Base-by-base conservation (phyloP, 768 basidiomycete species). In the Agaricus sinodeliciosus region DNA sequence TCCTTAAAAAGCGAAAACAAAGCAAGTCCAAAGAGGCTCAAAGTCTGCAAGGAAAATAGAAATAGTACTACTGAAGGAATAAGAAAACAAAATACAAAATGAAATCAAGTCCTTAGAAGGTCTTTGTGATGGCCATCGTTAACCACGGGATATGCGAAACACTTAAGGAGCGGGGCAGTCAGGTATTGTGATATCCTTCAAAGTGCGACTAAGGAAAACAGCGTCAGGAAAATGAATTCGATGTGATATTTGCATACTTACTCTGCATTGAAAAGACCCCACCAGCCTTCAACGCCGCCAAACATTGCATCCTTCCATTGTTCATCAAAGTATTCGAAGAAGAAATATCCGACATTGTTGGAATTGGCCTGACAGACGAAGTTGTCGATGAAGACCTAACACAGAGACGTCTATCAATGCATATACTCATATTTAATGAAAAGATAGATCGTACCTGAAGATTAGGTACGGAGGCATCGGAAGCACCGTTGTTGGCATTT, bases 351-450 rank as follows among this genome's bases (percentile, higher is more conserved):
- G 9, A 90, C 85, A 16, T 76, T 77, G 53, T 89, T 85, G 18
- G 62, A 45, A 66, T 93, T 96, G 1, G 94, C 89, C 63, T 82
- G 76, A 63, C 95, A 99, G n/a, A 94, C 84, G 59, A 91, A 99
- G 0, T 78, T 81, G 62, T 98, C 77, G 39, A 99, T 63, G 76
- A 91, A 98, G 18, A 69, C 79, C 76, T 94, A 7, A 52, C 39
- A 40, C n/a, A 22, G 31, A 8, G 34, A 11, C n/a, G 22, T 11
- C 16, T n/a, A 4, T 43, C 19, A 65, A 2, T 40, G 25, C 31
- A 49, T 13, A 12, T 18, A 13, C 18, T 47, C n/a, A 25, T 22
- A 1, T 18, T 7, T 7, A 27, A 22, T 34, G 15, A 9, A 19
- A 9, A 7, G 31, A 18, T 3, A 16, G 12, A 54, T 9, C 43